Base-by-base conservation (phyloP, 306 rosid species). In the Adenanthera pavonina region DNA sequence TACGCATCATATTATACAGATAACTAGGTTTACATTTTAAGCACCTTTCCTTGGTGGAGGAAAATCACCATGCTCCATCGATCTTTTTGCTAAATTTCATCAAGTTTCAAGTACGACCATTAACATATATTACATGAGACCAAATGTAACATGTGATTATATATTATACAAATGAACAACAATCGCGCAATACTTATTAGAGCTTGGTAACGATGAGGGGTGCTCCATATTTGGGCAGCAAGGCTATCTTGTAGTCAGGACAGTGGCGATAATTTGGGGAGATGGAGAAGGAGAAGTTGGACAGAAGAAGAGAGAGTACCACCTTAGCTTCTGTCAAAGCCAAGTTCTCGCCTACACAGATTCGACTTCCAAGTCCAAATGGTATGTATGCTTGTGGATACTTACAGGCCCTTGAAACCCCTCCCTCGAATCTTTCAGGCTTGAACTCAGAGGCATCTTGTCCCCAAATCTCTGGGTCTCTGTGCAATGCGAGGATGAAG, bases 401-500 rank as follows among this genome's bases (percentile, higher is more conserved):
- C 81, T 86, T 80, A n/a, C 85, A 80, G 0, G 89, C 87, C 40
- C 65, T 83, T 16, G 76, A 72, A 25, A 83, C 72, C 13, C 89
- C 85, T 1, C 19, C 35, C 0, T 17, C 78, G 41, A 86, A 83
- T 67, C 89, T 86, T 40, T 83, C 81, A 59, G 85, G 89, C 48
- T 72, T 83, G 54, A 86, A 86, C 20, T 80, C 80, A 15, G 17
- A 3, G 0, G 30, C 85, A 67, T 83, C 78, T 41, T 46, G 38
- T 8, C 89, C 89, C 89, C 87, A 86, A 0, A 69, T 83, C 34
- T 86, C 47, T 34, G 47, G 35, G 47, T 86, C 89, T 4, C 89
- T 84, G 13, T 83, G 89, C 36, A 86, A 0, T 30, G 72, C 48
- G 0, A 83, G 38, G 2, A 80, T 0, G 40, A 80, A 83, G 1